These are phyloP conservation scores for Jimgerdemannia flammicorona DNA, from an alignment of 192 early-diverging fungal genomes.

Conservation along the genomic window DNA sequence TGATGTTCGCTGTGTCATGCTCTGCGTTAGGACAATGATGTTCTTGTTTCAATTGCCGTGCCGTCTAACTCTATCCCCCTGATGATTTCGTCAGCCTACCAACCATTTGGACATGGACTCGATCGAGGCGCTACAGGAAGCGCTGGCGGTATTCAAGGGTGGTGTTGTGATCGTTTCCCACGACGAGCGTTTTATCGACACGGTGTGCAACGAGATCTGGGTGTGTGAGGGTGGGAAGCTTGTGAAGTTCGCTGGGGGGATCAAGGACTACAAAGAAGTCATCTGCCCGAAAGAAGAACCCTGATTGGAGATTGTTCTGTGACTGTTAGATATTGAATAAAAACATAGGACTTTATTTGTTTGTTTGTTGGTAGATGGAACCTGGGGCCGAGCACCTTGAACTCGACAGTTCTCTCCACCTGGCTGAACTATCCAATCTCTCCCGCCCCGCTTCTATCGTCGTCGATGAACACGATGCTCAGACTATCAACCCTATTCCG, in stretches of 20 bases:
- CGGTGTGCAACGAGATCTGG: slow-evolving; percentile 88
- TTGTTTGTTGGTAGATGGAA: no score
- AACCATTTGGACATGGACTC: slow-evolving; percentile 90
- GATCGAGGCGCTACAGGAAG: slow-evolving; percentile 89
- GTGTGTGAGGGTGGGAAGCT: slow-evolving; percentile 85
- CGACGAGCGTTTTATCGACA: slow-evolving; percentile 94
- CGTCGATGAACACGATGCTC: neutral
- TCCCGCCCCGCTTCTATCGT: neutral
- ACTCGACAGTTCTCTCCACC: neutral
- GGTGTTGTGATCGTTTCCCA: slow-evolving; percentile 96
- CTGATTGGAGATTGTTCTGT: slow-evolving; percentile 2
- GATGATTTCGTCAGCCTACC: slow-evolving; percentile 56
- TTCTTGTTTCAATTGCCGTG: neutral
- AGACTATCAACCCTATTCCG: neutral
- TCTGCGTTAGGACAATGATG: neutral
- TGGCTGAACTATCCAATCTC: neutral
- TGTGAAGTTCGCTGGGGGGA: slow-evolving; percentile 81
- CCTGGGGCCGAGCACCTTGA: no score
- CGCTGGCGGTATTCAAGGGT: slow-evolving; percentile 85
- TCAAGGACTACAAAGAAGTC: slow-evolving; percentile 72
- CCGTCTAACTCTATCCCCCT: neutral
- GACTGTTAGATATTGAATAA: no score
- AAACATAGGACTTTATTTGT: no score
- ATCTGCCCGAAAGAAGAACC: slow-evolving; percentile 33
- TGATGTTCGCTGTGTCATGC: neutral